Evolutionary conservation across 768 basidiomycete species (phyloP), one percentile per base, ranked within the genome.

Genomic region (Porphyrellus cyaneotinctus): DNA sequence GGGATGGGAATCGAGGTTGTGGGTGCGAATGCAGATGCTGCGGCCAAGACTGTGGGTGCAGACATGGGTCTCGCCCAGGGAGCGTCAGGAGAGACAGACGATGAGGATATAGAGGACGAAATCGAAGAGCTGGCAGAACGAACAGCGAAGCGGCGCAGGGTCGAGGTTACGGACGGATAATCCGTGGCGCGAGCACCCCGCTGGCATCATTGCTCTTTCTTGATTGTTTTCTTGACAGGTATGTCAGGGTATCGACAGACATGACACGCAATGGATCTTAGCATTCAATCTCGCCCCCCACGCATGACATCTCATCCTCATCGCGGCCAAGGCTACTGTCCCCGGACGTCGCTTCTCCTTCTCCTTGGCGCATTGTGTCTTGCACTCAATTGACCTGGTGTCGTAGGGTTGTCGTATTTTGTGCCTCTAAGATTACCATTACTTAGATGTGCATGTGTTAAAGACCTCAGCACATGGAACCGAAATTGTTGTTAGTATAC

Each of bases 61-160:
- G 36, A 17, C 31, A 7, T 22, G 31, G 15, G 31, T 10, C 4
- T 42, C 14, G 9, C 20, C 24, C 32, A 43, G 15, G 18, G 14
- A 11, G 42, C 13, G 9, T 38, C 15, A 13, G 42, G 36, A 23
- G 51, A 14, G 2, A 26, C 17, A 24, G 52, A 35, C 0, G 47
- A 38, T n/a, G 35, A 1, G 17, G 3, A 22, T 11, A 22, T 14
- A 3, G 44, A 47, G 15, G 47, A 7, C 14, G 59, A 51, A 5
- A 28, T 9, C 9, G n/a, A n/a, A 17, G 47, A 31, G 10, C 24
- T 35, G n/a, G 59, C 49, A 17, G 62, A 53, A 48, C 56, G 47
- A 24, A 31, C 28, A 11, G 9, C 30, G 26, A 64, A 64, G 46
- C 59, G 62, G 17, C 54, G 51, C 26, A 64, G 32, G 46, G 43